Evolutionary conservation across 805 yeast genomes (phyloP).

Genomic region (Saccharomycopsis synnaedendra): DNA sequence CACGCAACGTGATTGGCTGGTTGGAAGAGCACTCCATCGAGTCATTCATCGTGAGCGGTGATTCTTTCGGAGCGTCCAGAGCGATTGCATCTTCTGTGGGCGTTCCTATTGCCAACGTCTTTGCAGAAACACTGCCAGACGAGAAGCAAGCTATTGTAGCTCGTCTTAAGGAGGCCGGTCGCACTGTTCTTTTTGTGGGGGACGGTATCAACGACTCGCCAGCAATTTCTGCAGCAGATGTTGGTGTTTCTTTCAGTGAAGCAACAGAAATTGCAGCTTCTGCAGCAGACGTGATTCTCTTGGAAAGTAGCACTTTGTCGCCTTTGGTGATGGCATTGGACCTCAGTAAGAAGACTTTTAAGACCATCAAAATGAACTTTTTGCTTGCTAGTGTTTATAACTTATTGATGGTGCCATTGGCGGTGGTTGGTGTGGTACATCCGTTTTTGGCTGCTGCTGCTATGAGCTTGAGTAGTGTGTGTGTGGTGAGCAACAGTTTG

Average conservation of each 20-base stretch:
- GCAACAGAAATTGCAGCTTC: constrained; percentile 96
- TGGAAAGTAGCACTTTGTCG: constrained; percentile 28
- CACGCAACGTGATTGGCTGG: constrained; percentile 46
- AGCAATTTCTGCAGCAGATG: constrained; percentile 76
- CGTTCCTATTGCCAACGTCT: constrained; percentile 50
- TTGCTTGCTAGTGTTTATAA: constrained; percentile 84
- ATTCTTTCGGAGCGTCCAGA: constrained; percentile 49
- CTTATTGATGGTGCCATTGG: constrained; percentile 77
- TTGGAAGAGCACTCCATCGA: constrained; percentile 40
- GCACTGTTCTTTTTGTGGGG: constrained; percentile 73
- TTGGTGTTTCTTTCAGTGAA: constrained; percentile 85
- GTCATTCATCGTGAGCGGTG: constrained; percentile 90
- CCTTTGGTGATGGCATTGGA: constrained; percentile 48
- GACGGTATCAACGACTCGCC: constrained; percentile 99
- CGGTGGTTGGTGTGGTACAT: constrained; percentile 85
- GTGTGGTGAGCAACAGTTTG: constrained; percentile 77
- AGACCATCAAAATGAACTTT: constrained; percentile 69
- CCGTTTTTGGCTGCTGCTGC: constrained; percentile 88
- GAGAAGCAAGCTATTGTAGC: constrained; percentile 62
- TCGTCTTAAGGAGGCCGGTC: constrained; percentile 31
- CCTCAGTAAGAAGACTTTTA: constrained; percentile 59
- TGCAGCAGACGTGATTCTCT: constrained; percentile 85
- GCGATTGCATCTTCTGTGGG: constrained; percentile 58
- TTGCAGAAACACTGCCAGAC: constrained; percentile 66
- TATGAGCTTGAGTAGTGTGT: constrained; percentile 87